These are phyloP conservation scores for Moesziomyces parantarcticus DNA, from an alignment of 1,284 basidiomycete species.

Conservation along the genomic window DNA sequence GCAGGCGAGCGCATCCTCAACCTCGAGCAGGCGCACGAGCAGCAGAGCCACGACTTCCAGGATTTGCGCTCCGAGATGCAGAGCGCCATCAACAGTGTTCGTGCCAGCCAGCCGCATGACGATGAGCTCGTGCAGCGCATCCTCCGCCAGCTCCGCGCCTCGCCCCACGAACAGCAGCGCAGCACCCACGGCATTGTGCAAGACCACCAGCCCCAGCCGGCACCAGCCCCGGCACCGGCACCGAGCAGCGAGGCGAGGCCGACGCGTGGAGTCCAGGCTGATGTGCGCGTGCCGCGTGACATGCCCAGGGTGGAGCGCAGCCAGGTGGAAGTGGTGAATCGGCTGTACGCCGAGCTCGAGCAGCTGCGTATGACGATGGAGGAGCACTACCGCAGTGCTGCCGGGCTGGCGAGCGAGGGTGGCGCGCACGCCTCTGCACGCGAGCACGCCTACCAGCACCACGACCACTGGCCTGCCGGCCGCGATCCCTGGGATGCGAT, in stretches of 20 bases:
- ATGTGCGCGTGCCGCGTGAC: too few species aligned
- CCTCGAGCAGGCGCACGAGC: constrained; percentile 47
- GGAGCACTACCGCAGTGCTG: constrained; percentile 33
- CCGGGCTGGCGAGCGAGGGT: constrained; percentile 1
- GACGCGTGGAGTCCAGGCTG: not conserved
- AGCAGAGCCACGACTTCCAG: constrained; percentile 48
- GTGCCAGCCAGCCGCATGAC: constrained; percentile 5
- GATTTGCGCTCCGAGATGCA: constrained; percentile 41
- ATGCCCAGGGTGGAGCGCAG: constrained; percentile 1
- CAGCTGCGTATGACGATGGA: constrained; percentile 39
- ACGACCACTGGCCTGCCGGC: constrained; percentile 17
- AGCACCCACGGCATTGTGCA: not conserved
- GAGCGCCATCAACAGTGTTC: constrained; percentile 32
- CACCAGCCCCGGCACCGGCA: not conserved
- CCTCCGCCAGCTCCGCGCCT: constrained; percentile 20
- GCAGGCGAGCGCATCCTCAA: constrained; percentile 49
- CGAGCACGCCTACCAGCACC: constrained; percentile 21
- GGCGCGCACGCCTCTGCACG: not conserved
- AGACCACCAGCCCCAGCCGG: not conserved
- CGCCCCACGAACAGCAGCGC: constrained; percentile 5
- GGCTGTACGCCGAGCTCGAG: constrained; percentile 47
- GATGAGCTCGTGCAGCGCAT: constrained; percentile 31
- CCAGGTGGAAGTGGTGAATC: constrained; percentile 39
- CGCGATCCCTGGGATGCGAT: constrained; percentile 49
- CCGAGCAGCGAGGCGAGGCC: not conserved